Evolutionary conservation across 2,329 filamentous ascomycete genomes (phyloP), one percentile per base, ranked within the genome.

Genomic region (Neurospora sp.): DNA sequence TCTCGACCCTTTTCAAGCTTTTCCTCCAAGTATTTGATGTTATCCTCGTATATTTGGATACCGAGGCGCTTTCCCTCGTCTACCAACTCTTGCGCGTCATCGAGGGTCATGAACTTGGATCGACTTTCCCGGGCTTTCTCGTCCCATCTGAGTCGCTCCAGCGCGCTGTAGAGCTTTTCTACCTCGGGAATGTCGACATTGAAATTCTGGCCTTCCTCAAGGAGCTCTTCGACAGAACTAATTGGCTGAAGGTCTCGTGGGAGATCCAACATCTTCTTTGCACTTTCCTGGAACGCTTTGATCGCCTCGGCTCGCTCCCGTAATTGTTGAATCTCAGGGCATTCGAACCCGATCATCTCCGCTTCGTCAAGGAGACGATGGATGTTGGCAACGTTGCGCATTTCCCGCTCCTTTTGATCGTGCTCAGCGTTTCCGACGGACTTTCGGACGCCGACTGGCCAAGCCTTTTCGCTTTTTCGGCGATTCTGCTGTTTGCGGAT

Each of bases 401-500:
- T 86, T 78, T 97, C 94, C 74, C 90, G 90, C 78, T 97, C 93
- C 80, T 97, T 96, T 75, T 91, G 86, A 77, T 97, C 94, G 68
- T 78, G 84, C 77, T 77, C 79, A 1, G 81, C 73, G 73, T 75
- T 82, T 19, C 84, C 82, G 69, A 91, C 88, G 68, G 89, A 90
- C 79, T 91, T 95, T 68, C 90, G 85, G 75, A 87, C 87, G 69
- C 89, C 87, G 76, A 88, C 90, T 73, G 93, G 91, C 89, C 91
- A 96, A 66, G 87, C 88, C 78, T 93, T 96, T 77, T 97, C 95
- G 79, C 91, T 97, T 81, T 98, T 98, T 72, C 95, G 93, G 73
- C 96, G 91, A 78, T 96, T 97, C 81, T 97, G 95, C 82, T 97
- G 95, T 83, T 99, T 99, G 75, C 96, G 92, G 71, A 96, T 94